These are phyloP conservation scores for Citrus australasica DNA, from an alignment of 345 rosid genomes.

Conservation along the genomic window DNA sequence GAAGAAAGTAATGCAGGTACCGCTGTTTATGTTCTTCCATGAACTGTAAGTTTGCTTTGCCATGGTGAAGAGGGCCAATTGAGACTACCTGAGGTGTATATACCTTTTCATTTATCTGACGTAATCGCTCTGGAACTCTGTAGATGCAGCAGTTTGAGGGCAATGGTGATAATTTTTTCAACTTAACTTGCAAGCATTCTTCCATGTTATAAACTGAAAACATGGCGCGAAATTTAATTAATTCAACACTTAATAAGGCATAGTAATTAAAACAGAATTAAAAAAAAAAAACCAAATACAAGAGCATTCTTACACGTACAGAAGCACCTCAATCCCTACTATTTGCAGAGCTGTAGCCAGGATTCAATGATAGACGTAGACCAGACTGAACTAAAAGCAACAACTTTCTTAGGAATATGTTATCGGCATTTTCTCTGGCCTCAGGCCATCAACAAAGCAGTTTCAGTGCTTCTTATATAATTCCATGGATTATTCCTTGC, in stretches of 20 bases:
- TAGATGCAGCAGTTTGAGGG: constrained; percentile 9
- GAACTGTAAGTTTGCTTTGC: background rate
- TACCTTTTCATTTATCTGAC: background rate
- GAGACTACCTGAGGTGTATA: constrained; percentile 19
- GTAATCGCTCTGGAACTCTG: background rate
- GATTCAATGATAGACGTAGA: too few species aligned
- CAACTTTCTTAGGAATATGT: background rate
- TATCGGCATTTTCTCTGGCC: background rate
- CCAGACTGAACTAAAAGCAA: background rate
- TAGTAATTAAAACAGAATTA: too few species aligned
- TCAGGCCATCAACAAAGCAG: background rate
- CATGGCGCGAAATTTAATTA: background rate
- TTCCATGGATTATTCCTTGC: background rate
- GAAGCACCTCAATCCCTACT: background rate
- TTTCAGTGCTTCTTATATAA: background rate
- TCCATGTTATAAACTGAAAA: background rate
- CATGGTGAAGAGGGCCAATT: constrained; percentile 20
- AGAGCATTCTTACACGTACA: background rate
- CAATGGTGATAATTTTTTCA: background rate
- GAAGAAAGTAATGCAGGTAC: too few species aligned
- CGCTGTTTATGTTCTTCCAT: too few species aligned
- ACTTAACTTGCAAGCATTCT: background rate
- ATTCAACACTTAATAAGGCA: too few species aligned
- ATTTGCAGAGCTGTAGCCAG: background rate
- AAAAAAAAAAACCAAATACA: too few species aligned